Evolutionary conservation across 2,329 filamentous ascomycete species (phyloP), one percentile per base, ranked within the genome.

Genomic region (Acephala macrosclerotiorum): DNA sequence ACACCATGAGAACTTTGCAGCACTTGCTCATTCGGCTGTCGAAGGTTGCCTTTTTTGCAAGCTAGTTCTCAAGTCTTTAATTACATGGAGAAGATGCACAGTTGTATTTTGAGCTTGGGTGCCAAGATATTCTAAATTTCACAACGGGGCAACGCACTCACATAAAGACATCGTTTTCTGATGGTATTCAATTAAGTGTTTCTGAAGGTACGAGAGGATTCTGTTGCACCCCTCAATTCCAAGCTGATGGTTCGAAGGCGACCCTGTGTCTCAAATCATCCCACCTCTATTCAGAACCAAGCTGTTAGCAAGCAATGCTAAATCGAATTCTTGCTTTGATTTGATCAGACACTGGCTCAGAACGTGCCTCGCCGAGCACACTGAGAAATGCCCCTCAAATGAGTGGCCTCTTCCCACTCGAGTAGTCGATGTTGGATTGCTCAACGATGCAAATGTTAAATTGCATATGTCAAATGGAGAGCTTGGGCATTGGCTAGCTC

Each of bases 31-130:
- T 25, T 61, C 45, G 1, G 59, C 59, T 11, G 18, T 22, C 1
- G 14, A 7, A 11, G 59, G 59, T 12, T 61, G 59, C 18, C 12
- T 2, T 3, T 20, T 61, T 20, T 61, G 59, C 45, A 35, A 26
- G n/a, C 45, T 61, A n/a, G 35, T 12, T 25, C n/a, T 49, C 20
- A 25, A 6, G 11, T 25, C 49, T 18, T 7, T 33, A n/a, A n/a
- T n/a, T n/a, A 6, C 9, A 16, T 18, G 22, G 49, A 4, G 7
- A 7, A 3, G 25, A 51, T 26, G 47, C 47, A 18, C 20, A 51
- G 2, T 5, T 51, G 36, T 60, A 2, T 20, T 49, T 51, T 47
- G 40, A 29, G 5, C 40, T 60, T 4, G 2, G 8, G 1, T 7
- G 11, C 3, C 11, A 20, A 3, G 40, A 47, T 33, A 7, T 47